Percentiles rank a stretch among this genome's conserved stretches.
phyloP scores from a whole-genome alignment of 331 rosid species.

The Prunus yedoensis region DNA sequence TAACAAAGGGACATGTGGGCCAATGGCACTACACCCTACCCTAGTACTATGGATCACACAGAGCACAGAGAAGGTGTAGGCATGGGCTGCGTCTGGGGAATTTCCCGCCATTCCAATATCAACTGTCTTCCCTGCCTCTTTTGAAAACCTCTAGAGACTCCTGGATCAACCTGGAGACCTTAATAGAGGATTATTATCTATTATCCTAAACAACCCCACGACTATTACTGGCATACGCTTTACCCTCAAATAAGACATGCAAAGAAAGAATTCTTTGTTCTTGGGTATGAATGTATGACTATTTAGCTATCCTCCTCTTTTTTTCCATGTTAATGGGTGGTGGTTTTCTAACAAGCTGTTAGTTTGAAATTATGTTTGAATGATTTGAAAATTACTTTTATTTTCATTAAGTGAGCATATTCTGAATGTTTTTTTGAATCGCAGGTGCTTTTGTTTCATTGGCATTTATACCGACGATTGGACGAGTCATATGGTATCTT shows the following conservation, averaged over 20 bases:
- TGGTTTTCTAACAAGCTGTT: too few relatives aligned
- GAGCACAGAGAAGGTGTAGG: neutral
- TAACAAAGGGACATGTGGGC: neutral
- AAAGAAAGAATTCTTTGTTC: too few relatives aligned
- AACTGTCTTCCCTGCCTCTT: neutral
- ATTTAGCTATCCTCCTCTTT: too few relatives aligned
- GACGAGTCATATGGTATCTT: slow-evolving; percentile 79
- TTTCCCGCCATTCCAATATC: neutral
- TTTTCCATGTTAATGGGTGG: too few relatives aligned
- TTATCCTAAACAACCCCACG: too few relatives aligned
- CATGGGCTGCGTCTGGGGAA: neutral
- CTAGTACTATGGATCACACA: neutral
- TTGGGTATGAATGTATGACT: too few relatives aligned
- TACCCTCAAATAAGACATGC: too few relatives aligned
- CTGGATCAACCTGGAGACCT: too few relatives aligned
- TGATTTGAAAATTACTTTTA: neutral
- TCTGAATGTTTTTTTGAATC: slow-evolving; percentile 5
- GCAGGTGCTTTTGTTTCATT: slow-evolving; percentile 90
- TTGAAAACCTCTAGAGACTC: neutral
- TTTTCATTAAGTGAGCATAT: neutral
- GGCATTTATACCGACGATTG: slow-evolving; percentile 78
- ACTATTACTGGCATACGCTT: too few relatives aligned
- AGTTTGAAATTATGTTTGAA: neutral
- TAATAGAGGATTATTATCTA: too few relatives aligned
- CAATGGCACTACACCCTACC: neutral